Conservation (phyloP, 352 stramenopile genomes). For the Elongisporangium prolatum region DNA sequence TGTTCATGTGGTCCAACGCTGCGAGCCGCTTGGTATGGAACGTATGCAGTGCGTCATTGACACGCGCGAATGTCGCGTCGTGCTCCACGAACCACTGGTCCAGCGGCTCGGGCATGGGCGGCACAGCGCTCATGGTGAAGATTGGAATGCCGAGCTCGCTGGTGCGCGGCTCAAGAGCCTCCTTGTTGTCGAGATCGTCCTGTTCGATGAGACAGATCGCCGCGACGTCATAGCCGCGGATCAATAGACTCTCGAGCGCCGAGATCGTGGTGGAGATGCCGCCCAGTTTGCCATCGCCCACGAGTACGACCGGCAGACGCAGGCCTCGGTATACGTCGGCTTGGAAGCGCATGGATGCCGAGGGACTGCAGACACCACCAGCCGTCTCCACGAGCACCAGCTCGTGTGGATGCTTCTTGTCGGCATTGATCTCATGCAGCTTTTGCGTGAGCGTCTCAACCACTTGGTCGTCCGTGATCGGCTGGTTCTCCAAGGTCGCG, state of each 20-base stretch:
- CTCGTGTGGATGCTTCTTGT: slow-evolving; percentile 28
- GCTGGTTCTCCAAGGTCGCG: slow-evolving; percentile 79
- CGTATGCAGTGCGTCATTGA: slow-evolving; percentile 39
- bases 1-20: slow-evolving; percentile 48
- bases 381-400: slow-evolving; percentile 93
- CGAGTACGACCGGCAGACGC: slow-evolving; percentile 88
- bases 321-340: slow-evolving; percentile 92
- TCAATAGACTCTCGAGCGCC: slow-evolving; percentile 89
- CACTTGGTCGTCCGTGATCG: slow-evolving; percentile 86
- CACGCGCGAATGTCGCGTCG: slow-evolving; percentile 37
- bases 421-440: slow-evolving; percentile 32
- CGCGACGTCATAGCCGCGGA: slow-evolving; percentile 89
- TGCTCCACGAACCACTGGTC: slow-evolving; percentile 62
- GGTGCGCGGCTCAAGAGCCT: slow-evolving; percentile 49
- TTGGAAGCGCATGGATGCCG: slow-evolving; percentile 84
- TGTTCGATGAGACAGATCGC: slow-evolving; percentile 82
- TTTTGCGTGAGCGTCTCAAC: slow-evolving; percentile 63
- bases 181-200: slow-evolving; percentile 59
- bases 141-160: slow-evolving; percentile 72
- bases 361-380: slow-evolving; percentile 91
- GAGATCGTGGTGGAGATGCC: slow-evolving; percentile 95
- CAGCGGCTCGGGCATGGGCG: slow-evolving; percentile 69
- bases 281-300: slow-evolving; percentile 95
- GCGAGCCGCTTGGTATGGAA: slow-evolving; percentile 58
- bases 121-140: slow-evolving; percentile 67